Conservation (phyloP, 164 flowering plant species). For the Protea cynaroides region DNA sequence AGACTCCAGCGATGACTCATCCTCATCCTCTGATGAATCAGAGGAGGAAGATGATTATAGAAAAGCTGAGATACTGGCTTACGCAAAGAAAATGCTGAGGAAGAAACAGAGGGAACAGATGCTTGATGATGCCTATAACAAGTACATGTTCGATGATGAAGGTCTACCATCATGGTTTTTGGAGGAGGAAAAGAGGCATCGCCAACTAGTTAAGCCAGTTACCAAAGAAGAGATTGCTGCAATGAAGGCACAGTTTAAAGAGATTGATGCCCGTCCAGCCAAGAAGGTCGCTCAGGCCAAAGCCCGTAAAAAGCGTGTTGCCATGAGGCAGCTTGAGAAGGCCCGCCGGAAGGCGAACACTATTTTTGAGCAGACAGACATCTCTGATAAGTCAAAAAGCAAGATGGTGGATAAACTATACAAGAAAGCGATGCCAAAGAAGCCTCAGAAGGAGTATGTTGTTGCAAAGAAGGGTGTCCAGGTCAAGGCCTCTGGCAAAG, state of each 20-base stretch:
- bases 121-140: slow-evolving; percentile 83
- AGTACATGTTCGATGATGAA: slow-evolving; percentile 78
- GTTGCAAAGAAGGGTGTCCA: slow-evolving; percentile 97
- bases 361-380: slow-evolving; percentile 78
- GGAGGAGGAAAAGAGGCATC: slow-evolving; percentile 76
- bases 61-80: slow-evolving; percentile 79
- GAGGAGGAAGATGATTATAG: slow-evolving; percentile 50
- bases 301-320: slow-evolving; percentile 81
- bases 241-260: slow-evolving; percentile 79
- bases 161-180: slow-evolving; percentile 80
- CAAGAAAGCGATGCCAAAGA: slow-evolving; percentile 70
- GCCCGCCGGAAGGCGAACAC: slow-evolving; percentile 75
- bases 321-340: slow-evolving; percentile 76
- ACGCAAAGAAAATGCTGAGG: slow-evolving; percentile 80
- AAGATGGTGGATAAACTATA: slow-evolving; percentile 77
- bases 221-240: slow-evolving; percentile 86
- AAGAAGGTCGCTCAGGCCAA: slow-evolving; percentile 94
- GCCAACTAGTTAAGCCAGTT: slow-evolving; percentile 61
- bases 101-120: slow-evolving; percentile 79
- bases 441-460: slow-evolving; percentile 74
- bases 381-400: slow-evolving; percentile 66
- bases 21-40: slow-evolving; percentile 53
- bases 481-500: slow-evolving; percentile 64
- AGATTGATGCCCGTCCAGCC: slow-evolving; percentile 87
- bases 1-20: slow-evolving; percentile 70